phyloP scores from a whole-genome alignment of 1,139 yeast genomes.

The Candida sojae region DNA sequence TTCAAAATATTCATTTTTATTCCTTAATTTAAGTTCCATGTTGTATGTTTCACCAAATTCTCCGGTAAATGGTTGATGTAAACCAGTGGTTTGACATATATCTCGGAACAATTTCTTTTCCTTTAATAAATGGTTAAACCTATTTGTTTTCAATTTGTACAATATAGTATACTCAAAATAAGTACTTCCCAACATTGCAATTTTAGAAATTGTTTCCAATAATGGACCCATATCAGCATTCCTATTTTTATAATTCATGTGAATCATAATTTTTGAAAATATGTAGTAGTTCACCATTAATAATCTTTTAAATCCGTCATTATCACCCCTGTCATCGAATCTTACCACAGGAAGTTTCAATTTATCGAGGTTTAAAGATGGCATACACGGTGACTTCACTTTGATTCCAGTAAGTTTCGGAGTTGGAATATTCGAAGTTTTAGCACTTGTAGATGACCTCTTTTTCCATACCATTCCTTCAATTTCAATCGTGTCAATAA shows the following conservation, averaged over 20 bases:
- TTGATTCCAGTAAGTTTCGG: neutral
- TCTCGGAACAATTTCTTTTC: conserved; percentile 21
- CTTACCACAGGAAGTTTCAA: neutral
- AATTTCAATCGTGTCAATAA: neutral
- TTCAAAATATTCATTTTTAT: conserved; percentile 17
- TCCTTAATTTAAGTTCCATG: conserved; percentile 8
- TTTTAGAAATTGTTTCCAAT: neutral
- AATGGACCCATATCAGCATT: neutral
- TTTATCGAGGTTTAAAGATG: neutral
- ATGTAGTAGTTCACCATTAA: neutral
- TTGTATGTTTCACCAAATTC: conserved; percentile 14
- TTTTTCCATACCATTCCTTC: neutral
- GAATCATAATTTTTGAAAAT: neutral
- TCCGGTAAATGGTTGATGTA: conserved; percentile 6
- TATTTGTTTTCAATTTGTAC: neutral
- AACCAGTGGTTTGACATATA: conserved; percentile 13
- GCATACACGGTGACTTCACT: neutral
- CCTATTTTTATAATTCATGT: neutral
- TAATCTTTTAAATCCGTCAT: neutral
- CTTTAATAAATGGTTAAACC: conserved; percentile 10
- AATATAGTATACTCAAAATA: conserved; percentile 8
- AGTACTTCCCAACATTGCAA: conserved; percentile 7
- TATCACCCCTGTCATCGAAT: neutral
- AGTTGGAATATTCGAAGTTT: neutral
- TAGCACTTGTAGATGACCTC: neutral